Base-by-base conservation (phyloP, 177 flowering plant genomes). In the Vitis hybrid region DNA sequence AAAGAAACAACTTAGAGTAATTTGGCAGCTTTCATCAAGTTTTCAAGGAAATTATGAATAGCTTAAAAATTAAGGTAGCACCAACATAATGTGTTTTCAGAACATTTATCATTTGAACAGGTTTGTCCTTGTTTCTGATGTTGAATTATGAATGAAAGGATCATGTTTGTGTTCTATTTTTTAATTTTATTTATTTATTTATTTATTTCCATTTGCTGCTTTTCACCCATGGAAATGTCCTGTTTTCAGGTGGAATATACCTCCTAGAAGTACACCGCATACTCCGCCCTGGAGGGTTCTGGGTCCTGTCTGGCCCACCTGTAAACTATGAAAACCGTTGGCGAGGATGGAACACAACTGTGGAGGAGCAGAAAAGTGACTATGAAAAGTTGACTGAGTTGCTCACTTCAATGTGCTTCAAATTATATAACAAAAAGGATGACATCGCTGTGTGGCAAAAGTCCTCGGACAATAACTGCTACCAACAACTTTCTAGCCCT, bases 231-330 rank as follows among this genome's bases (percentile, higher is more conserved):
- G 61, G 20, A 11, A 18, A 56, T 55, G 52, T 45, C 12, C 49
- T 67, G 14, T 55, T 75, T 78, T 70, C 84, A 95, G 99, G 99
- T 80, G 99, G 99, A 73, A 76, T 95, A 57, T 95, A 95, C 81
- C 97, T 95, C 60, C 79, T 95, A 6, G 99, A 95, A 72, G 66
- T 95, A 54, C 90, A 93, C 67, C 93, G 99, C 14, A 90, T 93
- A 34, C 97, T 95, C 16, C 92, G 99, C 51, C 98, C 99, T 29
- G 99, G 99, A 55, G 99, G 98, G 57, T 96, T 96, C 78, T 96
- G 98, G 98, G 89, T 96, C 66, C 85, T 96, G 19, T 95, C 99
- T 65, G 99, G 99, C 18, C 99, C 99, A 13, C 99, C 99, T n/a
- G 94, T 95, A 59, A 95, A 95, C 86, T 95, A 91, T 63, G 86